Evolutionary conservation across 257 asterid species (phyloP), one percentile per base, ranked within the genome.

Genomic region (Jacaranda copaia): DNA sequence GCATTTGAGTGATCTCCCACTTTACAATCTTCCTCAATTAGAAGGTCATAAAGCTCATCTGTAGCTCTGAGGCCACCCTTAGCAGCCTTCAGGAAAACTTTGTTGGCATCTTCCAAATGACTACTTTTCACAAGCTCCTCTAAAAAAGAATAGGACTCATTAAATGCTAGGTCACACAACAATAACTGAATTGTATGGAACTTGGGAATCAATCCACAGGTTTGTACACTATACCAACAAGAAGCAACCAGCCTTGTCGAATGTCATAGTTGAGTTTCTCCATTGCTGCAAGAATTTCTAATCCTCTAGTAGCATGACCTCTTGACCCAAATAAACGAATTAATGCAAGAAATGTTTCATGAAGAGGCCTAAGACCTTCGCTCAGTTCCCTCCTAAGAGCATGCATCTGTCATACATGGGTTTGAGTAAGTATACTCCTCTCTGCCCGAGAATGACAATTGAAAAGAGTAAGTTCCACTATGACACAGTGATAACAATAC

Each of bases 1-100:
- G 99, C 99, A 87, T 95, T 95, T 67, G 97, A 90, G 75, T 95
- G 99, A 88, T 95, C 99, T 25, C 97, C 99, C 55, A 40, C 96
- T 87, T 90, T 93, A 82, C 98, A 95, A 82, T 93, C 99, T 87
- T 91, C 94, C 82, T 86, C 89, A 80, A 95, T 95, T 49, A 95
- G 72, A 82, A 93, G 97, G 87, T 95, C 99, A 83, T 95, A 95
- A 60, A 95, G 88, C 88, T 90, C 87, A 84, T 95, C 96, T 14
- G 99, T 95, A 79, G 97, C 98, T 87, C 97, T 93, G 20, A 95
- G 90, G 70, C 97, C 98, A 66, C 98, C 97, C 80, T 89, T 91
- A 72, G 98, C 94, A 64, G 98, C 99, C 82, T 91, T 93, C 79
- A 95, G 81, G 81, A 95, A 93, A 80, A 95, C 99, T 81, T 84